Percentiles rank a stretch among this genome's conserved stretches.
Conservation (phyloP, 371 early-diverging fungal species). For the Circinella minor region DNA sequence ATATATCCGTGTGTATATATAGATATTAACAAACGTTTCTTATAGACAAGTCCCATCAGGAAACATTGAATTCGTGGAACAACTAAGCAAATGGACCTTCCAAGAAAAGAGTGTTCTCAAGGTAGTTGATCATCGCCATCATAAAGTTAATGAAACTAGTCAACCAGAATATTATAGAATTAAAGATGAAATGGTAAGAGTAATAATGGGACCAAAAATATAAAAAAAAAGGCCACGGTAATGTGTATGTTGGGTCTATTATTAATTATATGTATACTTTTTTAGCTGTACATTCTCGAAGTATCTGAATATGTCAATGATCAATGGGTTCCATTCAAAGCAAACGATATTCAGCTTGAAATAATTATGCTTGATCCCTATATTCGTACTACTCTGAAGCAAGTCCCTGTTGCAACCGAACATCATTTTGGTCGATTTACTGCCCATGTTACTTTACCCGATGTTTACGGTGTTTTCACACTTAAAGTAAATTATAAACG, state of each 20-base stretch:
- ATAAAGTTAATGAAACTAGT: slow-evolving; percentile 67
- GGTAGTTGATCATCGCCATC: slow-evolving; percentile 65
- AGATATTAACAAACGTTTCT: neutral
- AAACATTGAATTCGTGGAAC: slow-evolving; percentile 75
- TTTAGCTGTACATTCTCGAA: slow-evolving; percentile 78
- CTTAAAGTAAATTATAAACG: slow-evolving; percentile 92
- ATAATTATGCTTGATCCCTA: slow-evolving; percentile 97
- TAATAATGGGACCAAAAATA: neutral
- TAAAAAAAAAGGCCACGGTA: neutral
- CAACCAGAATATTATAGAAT: slow-evolving; percentile 83
- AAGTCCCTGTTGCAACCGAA: slow-evolving; percentile 30
- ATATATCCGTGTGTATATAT: no score
- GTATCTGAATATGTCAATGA: slow-evolving; percentile 78
- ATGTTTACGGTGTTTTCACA: slow-evolving; percentile 96
- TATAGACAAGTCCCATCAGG: slow-evolving; percentile 43
- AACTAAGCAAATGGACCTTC: slow-evolving; percentile 88
- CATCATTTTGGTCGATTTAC: slow-evolving; percentile 50
- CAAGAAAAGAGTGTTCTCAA: slow-evolving; percentile 91
- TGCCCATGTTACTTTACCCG: slow-evolving; percentile 80
- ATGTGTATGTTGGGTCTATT: no score
- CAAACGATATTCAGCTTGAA: slow-evolving; percentile 86
- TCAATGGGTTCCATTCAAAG: slow-evolving; percentile 83
- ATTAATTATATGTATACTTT: neutral
- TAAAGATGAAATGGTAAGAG: slow-evolving; percentile 84
- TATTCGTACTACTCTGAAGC: slow-evolving; percentile 80